Evolutionary conservation across 768 basidiomycete species (phyloP).

Genomic region (Leccinum disarticulatum): DNA sequence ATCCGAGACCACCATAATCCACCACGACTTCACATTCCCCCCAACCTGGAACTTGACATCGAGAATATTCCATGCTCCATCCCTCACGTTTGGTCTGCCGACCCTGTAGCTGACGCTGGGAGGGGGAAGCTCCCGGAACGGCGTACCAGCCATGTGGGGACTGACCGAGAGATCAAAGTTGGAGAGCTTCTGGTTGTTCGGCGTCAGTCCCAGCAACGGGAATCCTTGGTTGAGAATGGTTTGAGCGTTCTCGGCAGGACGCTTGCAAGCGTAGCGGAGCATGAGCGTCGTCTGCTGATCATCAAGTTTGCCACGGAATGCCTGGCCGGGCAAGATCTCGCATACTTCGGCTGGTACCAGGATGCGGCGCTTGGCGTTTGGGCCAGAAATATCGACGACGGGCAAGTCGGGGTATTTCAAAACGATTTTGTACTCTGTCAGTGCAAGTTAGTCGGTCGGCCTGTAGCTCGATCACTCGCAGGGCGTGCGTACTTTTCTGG

Average conservation of each 20-base stretch:
- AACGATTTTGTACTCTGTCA: constrained; percentile 56
- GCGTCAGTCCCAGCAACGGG: constrained; percentile 49
- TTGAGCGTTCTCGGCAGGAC: constrained; percentile 57
- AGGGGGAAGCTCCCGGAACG: constrained; percentile 60
- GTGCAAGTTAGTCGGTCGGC: constrained; percentile 4
- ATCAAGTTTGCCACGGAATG: constrained; percentile 60
- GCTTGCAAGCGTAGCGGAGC: constrained; percentile 68
- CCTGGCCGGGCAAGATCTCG: constrained; percentile 56
- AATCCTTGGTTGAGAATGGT: constrained; percentile 61
- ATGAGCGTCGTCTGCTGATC: constrained; percentile 66
- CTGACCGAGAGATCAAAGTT: constrained; percentile 61
- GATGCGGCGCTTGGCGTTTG: constrained; percentile 27
- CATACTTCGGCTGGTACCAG: constrained; percentile 73
- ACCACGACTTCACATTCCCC: constrained; percentile 56
- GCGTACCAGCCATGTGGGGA: constrained; percentile 59
- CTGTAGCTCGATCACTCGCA: background rate
- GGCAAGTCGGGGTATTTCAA: constrained; percentile 52
- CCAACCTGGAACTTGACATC: constrained; percentile 66
- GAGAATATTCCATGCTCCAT: constrained; percentile 78
- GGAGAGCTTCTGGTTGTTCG: constrained; percentile 38
- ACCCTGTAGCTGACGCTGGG: constrained; percentile 57
- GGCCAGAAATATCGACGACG: constrained; percentile 53
- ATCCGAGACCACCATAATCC: constrained; percentile 65
- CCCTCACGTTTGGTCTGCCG: constrained; percentile 43
- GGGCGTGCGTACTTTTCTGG: constrained; percentile 46